These are phyloP conservation scores for Wickerhamiella shivajii DNA, from an alignment of 805 yeast genomes.

Conservation along the genomic window DNA sequence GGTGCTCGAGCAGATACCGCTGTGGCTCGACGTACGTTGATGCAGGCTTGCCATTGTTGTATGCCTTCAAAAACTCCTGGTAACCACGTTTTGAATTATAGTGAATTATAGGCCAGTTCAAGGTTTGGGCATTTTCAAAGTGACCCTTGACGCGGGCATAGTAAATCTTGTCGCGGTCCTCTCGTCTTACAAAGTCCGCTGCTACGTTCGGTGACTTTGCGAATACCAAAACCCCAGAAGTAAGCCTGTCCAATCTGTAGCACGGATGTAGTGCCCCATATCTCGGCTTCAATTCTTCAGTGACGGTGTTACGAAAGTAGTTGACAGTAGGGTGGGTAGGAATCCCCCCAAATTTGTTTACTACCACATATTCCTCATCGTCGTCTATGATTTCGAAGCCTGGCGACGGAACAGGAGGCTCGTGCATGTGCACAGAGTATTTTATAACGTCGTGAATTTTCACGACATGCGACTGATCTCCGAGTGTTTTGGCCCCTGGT, in stretches of 20 bases:
- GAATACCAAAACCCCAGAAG: constrained; percentile 19
- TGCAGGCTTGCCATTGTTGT: constrained; percentile 12
- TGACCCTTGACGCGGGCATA: constrained; percentile 7
- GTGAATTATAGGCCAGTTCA: constrained; percentile 12
- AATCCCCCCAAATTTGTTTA: constrained; percentile 85
- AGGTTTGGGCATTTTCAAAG: background rate
- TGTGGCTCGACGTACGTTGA: constrained; percentile 10
- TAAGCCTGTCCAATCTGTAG: constrained; percentile 18
- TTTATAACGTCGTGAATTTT: constrained; percentile 69
- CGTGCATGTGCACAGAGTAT: constrained; percentile 75
- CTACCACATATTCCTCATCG: constrained; percentile 55
- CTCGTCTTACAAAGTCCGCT: constrained; percentile 2
- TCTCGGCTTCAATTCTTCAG: constrained; percentile 13
- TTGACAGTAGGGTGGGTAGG: constrained; percentile 92
- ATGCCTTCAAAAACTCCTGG: constrained; percentile 7
- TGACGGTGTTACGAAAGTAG: constrained; percentile 44
- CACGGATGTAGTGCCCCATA: constrained; percentile 17
- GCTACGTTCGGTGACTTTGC: constrained; percentile 12
- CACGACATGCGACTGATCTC: constrained; percentile 28
- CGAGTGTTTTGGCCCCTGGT: constrained; percentile 8
- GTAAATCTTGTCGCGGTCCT: constrained; percentile 5
- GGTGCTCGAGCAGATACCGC: constrained; percentile 1
- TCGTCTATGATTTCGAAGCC: constrained; percentile 51
- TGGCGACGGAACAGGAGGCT: constrained; percentile 54
- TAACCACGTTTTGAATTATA: constrained; percentile 19